phyloP scores from a whole-genome alignment of 169 alveolate species.

The Plasmodium gaboni region DNA sequence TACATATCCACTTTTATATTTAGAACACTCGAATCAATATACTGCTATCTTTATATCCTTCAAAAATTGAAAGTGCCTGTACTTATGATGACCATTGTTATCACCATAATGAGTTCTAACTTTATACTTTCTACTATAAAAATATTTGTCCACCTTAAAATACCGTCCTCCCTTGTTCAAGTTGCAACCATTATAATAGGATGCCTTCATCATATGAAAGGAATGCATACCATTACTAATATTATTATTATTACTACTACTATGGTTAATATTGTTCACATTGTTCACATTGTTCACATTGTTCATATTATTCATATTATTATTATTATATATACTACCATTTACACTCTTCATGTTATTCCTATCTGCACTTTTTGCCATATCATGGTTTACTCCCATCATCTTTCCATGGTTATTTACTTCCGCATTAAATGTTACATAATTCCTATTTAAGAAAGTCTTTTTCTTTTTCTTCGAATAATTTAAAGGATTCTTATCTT shows the following conservation, averaged over 20 bases:
- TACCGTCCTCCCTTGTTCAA: slow-evolving; percentile 5
- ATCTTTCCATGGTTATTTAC: not conserved
- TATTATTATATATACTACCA: not conserved
- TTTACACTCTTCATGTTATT: not conserved
- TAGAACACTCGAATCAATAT: slow-evolving; percentile 3
- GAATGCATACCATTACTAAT: not conserved
- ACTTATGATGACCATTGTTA: slow-evolving; percentile 4
- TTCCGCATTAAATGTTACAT: slow-evolving; percentile 12
- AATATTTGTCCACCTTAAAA: slow-evolving; percentile 34
- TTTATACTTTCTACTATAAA: slow-evolving; percentile 34
- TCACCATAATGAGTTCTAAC: slow-evolving; percentile 26
- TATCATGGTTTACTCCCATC: slow-evolving; percentile 10
- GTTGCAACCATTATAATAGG: slow-evolving; percentile 43
- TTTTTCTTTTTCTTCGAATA: slow-evolving; percentile 46
- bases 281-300: not conserved
- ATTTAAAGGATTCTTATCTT: slow-evolving; percentile 9
- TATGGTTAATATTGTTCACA: too few species aligned
- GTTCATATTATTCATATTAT: not conserved
- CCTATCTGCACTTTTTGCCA: not conserved
- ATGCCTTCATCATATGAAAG: slow-evolving; percentile 3
- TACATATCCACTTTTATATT: too few species aligned
- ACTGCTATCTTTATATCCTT: slow-evolving; percentile 47
- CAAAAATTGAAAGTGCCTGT: slow-evolving; percentile 22
- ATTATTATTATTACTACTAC: not conserved
- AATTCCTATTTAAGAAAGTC: slow-evolving; percentile 21